These are phyloP conservation scores for Anastatica hierochuntica DNA, from an alignment of 345 rosid genomes.

Conservation along the genomic window DNA sequence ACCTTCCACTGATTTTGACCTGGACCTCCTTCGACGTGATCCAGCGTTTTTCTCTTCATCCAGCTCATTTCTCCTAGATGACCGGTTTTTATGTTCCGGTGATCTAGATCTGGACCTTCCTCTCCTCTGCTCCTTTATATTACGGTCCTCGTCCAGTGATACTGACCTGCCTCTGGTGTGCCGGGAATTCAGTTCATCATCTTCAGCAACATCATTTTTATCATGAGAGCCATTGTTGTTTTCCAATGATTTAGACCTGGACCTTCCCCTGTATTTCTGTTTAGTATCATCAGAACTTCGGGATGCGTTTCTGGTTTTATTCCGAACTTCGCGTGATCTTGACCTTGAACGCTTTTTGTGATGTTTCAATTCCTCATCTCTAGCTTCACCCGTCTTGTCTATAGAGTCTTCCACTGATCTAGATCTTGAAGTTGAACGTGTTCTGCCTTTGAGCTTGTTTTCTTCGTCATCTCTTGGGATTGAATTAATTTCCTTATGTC, in stretches of 20 bases:
- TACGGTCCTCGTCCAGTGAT: conserved; percentile 42
- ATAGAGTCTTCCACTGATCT: conserved; percentile 40
- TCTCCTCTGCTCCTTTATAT: conserved; percentile 32
- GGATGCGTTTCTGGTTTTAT: conserved; percentile 30
- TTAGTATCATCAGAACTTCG: conserved; percentile 36
- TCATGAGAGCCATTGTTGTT: conserved; percentile 24
- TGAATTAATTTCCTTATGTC: conserved; percentile 38
- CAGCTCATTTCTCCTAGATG: conserved; percentile 26
- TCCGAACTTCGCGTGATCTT: conserved; percentile 37
- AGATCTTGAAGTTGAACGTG: conserved; percentile 51
- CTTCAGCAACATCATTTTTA: conserved; percentile 29
- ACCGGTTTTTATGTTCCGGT: conserved; percentile 28
- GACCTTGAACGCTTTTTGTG: conserved; percentile 47
- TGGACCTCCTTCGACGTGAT: conserved; percentile 52
- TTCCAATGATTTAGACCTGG: conserved; percentile 48
- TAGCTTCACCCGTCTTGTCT: conserved; percentile 31
- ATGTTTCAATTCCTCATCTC: conserved; percentile 33
- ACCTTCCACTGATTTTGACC: conserved; percentile 61
- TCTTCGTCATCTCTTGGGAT: conserved; percentile 44
- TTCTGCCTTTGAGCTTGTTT: conserved; percentile 32
- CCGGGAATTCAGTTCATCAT: conserved; percentile 32
- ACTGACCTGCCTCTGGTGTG: conserved; percentile 44
- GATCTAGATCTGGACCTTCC: conserved; percentile 59
- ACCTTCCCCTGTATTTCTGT: conserved; percentile 37
- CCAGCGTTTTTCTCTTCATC: conserved; percentile 31